phyloP scores from a whole-genome alignment of 768 basidiomycete species.

The Astraeus odoratus region DNA sequence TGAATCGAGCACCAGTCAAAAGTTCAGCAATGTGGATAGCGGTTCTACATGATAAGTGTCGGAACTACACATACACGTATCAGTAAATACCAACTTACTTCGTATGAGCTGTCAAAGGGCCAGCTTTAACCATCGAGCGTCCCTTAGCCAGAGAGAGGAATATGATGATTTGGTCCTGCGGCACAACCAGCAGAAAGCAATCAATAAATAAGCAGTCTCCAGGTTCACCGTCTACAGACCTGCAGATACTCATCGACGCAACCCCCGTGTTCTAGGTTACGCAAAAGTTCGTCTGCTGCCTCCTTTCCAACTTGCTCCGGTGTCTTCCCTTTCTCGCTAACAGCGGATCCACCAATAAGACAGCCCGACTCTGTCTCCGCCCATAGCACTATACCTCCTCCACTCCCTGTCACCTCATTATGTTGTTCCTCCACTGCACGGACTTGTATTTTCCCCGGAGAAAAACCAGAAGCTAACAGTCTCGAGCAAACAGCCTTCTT shows the following conservation, averaged over 20 bases:
- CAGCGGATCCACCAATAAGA: constrained; percentile 60
- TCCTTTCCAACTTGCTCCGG: constrained; percentile 46
- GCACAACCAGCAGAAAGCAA: not conserved
- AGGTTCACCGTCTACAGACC: constrained; percentile 24
- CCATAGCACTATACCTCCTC: constrained; percentile 70
- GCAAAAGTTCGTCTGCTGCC: constrained; percentile 53
- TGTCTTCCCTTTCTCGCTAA: constrained; percentile 45
- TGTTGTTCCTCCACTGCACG: constrained; percentile 41
- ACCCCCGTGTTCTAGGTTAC: constrained; percentile 55
- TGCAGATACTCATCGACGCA: constrained; percentile 66
- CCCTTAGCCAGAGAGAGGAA: constrained; percentile 71
- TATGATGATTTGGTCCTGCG: constrained; percentile 76
- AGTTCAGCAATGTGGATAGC: constrained; percentile 71
- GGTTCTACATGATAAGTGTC: constrained; percentile 31
- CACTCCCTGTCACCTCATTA: constrained; percentile 46
- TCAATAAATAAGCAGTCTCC: not conserved
- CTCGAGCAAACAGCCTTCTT: constrained; percentile 41
- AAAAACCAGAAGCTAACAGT: constrained; percentile 36
- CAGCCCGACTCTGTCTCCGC: constrained; percentile 67
- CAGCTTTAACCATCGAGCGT: constrained; percentile 46
- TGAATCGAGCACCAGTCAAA: constrained; percentile 62
- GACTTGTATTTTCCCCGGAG: constrained; percentile 24
- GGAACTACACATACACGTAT: not conserved
- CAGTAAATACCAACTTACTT: constrained; percentile 31
- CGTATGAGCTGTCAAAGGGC: constrained; percentile 63